These are phyloP conservation scores for Didymella keratinophila DNA, from an alignment of 2,329 filamentous ascomycete genomes.

Conservation along the genomic window DNA sequence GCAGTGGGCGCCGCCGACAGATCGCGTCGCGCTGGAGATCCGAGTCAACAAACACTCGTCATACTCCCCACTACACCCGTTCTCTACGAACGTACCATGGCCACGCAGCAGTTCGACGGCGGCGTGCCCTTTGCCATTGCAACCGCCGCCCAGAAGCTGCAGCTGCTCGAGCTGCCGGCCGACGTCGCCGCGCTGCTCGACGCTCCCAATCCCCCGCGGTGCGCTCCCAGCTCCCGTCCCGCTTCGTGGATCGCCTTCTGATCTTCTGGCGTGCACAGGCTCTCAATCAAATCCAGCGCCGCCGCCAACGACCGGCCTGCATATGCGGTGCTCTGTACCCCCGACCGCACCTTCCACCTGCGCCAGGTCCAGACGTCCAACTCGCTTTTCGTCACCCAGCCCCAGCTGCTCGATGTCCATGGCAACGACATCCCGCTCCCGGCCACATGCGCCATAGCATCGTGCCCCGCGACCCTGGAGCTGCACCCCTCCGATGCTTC, in stretches of 20 bases:
- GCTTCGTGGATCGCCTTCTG: conserved; percentile 31
- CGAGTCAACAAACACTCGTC: conserved; percentile 15
- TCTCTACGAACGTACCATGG: conserved; percentile 43
- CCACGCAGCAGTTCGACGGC: conserved; percentile 52
- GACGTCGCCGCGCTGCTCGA: conserved; percentile 64
- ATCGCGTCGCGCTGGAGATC: conserved; percentile 9
- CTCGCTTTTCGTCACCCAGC: conserved; percentile 63
- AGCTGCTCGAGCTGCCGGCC: conserved; percentile 67
- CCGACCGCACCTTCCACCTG: conserved; percentile 64
- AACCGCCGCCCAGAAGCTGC: conserved; percentile 61
- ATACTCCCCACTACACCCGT: neutral
- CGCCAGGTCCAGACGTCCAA: conserved; percentile 73
- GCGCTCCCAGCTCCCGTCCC: conserved; percentile 40
- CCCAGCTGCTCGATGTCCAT: conserved; percentile 49
- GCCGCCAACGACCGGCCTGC: conserved; percentile 43
- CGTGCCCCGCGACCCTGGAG: conserved; percentile 56
- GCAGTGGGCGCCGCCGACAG: neutral
- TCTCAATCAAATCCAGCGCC: conserved; percentile 48
- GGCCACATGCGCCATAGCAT: conserved; percentile 54
- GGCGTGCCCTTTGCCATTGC: conserved; percentile 55
- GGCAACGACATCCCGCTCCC: conserved; percentile 44
- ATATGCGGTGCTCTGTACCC: conserved; percentile 67
- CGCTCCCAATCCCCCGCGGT: conserved; percentile 55
- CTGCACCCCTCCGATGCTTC: conserved; percentile 47
- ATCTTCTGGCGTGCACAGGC: conserved; percentile 37